These are phyloP conservation scores for Aureobasidium sp. DNA, from an alignment of 2,329 filamentous ascomycete genomes.

Conservation along the genomic window DNA sequence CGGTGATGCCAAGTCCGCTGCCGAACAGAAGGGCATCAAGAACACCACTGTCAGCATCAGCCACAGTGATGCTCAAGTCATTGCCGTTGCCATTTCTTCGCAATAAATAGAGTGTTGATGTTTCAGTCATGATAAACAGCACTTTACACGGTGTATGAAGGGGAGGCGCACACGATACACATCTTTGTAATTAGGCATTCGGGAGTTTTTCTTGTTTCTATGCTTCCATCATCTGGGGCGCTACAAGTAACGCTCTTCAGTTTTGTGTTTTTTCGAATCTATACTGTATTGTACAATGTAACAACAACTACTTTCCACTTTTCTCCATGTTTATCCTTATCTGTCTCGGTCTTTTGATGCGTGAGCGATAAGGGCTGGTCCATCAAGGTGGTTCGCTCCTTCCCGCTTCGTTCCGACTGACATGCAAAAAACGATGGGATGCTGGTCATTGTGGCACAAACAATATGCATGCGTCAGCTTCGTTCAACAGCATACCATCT, in stretches of 20 bases:
- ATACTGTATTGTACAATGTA: slow-evolving; percentile 9
- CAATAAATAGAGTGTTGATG: slow-evolving; percentile 17
- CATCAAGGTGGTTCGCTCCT: slow-evolving; percentile 1
- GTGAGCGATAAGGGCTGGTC: background rate
- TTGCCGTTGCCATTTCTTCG: slow-evolving; percentile 64
- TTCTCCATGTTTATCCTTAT: background rate
- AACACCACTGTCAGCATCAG: slow-evolving; percentile 89
- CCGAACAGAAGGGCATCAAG: slow-evolving; percentile 78
- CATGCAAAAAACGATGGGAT: background rate
- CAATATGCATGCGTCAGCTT: background rate
- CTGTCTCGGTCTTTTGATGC: background rate
- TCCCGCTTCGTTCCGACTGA: background rate
- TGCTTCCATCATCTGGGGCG: background rate
- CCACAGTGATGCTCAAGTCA: slow-evolving; percentile 87
- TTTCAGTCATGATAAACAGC: background rate
- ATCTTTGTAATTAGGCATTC: slow-evolving; percentile 8
- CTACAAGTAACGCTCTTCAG: background rate
- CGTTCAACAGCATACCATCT: background rate
- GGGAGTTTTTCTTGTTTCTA: background rate
- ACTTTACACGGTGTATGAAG: background rate
- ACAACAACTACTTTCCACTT: background rate
- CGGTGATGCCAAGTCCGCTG: slow-evolving; percentile 72
- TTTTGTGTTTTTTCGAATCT: background rate
- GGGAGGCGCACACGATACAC: background rate
- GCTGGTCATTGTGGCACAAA: background rate